phyloP scores from a whole-genome alignment of 2,329 filamentous ascomycete genomes.

The Aureobasidium sp. region DNA sequence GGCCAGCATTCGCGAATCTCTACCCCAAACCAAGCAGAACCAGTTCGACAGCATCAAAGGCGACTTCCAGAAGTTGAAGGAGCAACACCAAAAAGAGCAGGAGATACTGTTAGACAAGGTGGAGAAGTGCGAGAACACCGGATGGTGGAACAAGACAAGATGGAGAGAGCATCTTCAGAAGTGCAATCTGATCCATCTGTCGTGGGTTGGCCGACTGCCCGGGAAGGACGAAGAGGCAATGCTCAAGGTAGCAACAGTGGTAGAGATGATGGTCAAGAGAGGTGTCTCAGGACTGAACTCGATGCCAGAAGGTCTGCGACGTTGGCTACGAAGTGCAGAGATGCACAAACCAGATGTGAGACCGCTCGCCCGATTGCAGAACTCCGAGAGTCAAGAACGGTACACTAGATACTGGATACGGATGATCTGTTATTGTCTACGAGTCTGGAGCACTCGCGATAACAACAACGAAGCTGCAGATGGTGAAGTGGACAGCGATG shows the following conservation, averaged over 20 bases:
- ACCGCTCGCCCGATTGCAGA: constrained; percentile 16
- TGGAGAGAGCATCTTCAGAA: constrained; percentile 15
- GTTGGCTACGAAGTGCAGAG: constrained; percentile 15
- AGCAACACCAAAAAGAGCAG: not conserved
- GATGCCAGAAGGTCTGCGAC: constrained; percentile 14
- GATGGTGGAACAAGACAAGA: constrained; percentile 12
- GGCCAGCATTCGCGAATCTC: not conserved
- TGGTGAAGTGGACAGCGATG: not conserved
- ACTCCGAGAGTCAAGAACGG: constrained; percentile 15
- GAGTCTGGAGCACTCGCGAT: not conserved
- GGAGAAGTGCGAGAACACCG: not conserved
- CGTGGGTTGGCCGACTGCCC: no score
- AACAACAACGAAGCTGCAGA: not conserved
- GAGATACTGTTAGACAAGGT: not conserved
- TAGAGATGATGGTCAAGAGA: constrained; percentile 13
- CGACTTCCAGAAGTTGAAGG: not conserved
- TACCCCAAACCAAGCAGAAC: not conserved
- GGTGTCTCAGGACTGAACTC: constrained; percentile 14
- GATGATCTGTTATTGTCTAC: constrained; percentile 17
- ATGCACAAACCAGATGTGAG: constrained; percentile 11
- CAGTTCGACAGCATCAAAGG: not conserved
- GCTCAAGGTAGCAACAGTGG: not conserved
- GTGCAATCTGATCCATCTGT: constrained; percentile 4
- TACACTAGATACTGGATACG: constrained; percentile 15
- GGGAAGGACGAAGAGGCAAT: constrained; percentile 11